phyloP scores from a whole-genome alignment of 306 rosid species.

The Bauhinia variegata region DNA sequence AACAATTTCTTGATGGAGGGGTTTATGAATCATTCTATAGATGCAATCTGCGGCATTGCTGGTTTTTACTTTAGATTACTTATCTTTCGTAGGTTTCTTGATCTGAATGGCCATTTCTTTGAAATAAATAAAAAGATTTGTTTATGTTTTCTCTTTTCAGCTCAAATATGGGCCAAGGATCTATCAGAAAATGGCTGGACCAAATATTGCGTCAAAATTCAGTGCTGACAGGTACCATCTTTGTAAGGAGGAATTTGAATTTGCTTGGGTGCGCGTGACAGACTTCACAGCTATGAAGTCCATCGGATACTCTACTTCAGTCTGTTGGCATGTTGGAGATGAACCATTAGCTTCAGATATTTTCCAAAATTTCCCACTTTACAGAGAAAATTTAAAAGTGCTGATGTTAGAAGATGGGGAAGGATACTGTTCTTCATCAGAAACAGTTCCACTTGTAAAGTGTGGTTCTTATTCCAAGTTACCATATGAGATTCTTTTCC shows the following conservation, averaged over 20 bases:
- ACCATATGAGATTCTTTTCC: constrained; percentile 74
- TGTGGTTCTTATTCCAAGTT: constrained; percentile 42
- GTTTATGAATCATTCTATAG: neutral
- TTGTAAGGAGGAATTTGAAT: constrained; percentile 76
- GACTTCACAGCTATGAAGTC: constrained; percentile 70
- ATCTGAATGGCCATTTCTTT: neutral
- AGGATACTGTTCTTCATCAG: constrained; percentile 48
- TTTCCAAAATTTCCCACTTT: constrained; percentile 62
- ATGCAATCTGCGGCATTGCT: constrained; percentile 4
- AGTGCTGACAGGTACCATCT: constrained; percentile 60
- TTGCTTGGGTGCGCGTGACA: constrained; percentile 79
- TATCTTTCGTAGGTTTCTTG: neutral
- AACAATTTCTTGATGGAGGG: neutral
- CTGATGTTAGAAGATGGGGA: constrained; percentile 58
- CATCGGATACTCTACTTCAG: constrained; percentile 70
- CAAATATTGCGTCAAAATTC: constrained; percentile 56
- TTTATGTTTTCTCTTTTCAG: constrained; percentile 42
- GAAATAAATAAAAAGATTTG: neutral
- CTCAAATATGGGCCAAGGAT: constrained; percentile 82
- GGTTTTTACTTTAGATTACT: constrained; percentile 21
- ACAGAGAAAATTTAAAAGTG: constrained; percentile 53
- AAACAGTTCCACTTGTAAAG: constrained; percentile 73
- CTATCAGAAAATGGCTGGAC: constrained; percentile 59
- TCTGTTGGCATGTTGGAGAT: constrained; percentile 73
- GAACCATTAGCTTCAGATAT: constrained; percentile 47